phyloP scores from a whole-genome alignment of 2,329 filamentous ascomycete species.

The Juglanconis sp. region DNA sequence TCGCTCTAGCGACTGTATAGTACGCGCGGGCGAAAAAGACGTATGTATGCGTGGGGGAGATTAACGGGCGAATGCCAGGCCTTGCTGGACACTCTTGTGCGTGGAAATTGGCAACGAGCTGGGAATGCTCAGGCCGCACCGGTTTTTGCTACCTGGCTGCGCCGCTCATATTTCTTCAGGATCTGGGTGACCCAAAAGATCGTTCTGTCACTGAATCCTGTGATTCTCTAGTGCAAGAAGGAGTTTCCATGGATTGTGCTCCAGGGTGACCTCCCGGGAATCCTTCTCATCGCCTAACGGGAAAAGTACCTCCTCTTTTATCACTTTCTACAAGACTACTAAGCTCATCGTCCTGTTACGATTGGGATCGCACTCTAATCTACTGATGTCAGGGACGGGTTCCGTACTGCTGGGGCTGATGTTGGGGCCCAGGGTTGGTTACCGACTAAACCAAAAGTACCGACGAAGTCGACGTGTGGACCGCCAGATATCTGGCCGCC shows the following conservation, averaged over 20 bases:
- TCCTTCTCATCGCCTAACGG: no score
- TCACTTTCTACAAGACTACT: neutral
- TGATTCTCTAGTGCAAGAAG: neutral
- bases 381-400: neutral
- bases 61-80: neutral
- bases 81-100: neutral
- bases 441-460: neutral
- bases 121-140: neutral
- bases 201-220: neutral
- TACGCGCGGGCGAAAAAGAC: neutral
- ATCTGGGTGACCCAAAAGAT: neutral
- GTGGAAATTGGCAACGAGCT: neutral
- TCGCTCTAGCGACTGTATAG: neutral
- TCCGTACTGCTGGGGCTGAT: neutral
- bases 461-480: neutral
- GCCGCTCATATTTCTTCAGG: neutral
- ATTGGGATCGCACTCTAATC: neutral
- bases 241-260: neutral
- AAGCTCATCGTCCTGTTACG: neutral
- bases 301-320: no score
- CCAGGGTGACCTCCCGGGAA: neutral
- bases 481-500: neutral
- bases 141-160: neutral
- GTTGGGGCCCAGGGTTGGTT: neutral
- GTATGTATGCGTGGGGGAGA: neutral